Conservation (phyloP, 257 asterid genomes). For the Plantago elongata region DNA sequence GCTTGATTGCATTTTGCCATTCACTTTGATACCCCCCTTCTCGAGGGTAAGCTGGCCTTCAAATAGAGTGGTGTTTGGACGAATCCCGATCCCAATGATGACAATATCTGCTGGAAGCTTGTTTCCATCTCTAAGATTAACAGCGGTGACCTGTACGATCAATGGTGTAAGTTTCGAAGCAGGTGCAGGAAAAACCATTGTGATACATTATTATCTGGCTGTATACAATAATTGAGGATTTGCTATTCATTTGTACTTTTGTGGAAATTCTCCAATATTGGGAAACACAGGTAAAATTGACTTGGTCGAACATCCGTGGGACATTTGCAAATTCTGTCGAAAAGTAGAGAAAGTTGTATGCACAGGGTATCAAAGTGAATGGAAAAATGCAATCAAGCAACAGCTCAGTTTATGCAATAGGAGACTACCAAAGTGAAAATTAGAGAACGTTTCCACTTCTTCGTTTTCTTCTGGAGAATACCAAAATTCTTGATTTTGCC, state of each 20-base stretch:
- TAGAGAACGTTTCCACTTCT: too few relatives aligned
- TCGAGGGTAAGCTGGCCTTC: conserved; percentile 87
- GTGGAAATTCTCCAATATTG: too few relatives aligned
- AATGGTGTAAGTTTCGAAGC: background rate
- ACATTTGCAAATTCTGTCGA: too few relatives aligned
- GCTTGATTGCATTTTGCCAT: conserved; percentile 74
- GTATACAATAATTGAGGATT: background rate
- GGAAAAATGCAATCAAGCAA: conserved; percentile 78
- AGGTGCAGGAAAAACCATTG: background rate
- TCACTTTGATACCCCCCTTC: conserved; percentile 89
- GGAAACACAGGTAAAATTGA: too few relatives aligned
- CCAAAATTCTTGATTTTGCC: too few relatives aligned
- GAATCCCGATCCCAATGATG: conserved; percentile 86
- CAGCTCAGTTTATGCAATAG: conserved; percentile 68
- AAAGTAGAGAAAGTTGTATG: too few relatives aligned
- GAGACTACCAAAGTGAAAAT: too few relatives aligned
- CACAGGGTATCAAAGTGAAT: conserved; percentile 83
- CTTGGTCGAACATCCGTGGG: too few relatives aligned
- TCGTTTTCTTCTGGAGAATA: too few relatives aligned
- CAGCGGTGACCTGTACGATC: conserved; percentile 59
- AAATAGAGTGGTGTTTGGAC: conserved; percentile 81
- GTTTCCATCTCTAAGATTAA: conserved; percentile 74
- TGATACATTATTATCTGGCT: background rate
- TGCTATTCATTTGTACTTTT: too few relatives aligned
- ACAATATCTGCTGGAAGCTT: conserved; percentile 84